phyloP scores from a whole-genome alignment of 2,329 filamentous ascomycete genomes.

The Penicillium sp. region DNA sequence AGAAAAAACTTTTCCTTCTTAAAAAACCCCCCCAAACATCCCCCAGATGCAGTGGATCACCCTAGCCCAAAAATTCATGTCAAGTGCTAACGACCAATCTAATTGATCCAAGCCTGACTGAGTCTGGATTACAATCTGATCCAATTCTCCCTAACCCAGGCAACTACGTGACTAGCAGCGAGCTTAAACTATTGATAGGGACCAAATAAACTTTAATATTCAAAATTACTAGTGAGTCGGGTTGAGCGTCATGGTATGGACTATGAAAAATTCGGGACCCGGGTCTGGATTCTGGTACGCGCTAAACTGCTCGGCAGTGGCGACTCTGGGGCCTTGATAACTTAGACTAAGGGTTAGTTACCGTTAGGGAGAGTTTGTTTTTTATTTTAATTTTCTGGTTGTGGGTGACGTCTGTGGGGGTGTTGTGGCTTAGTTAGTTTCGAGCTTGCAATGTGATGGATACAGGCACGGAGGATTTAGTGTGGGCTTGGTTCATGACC shows the following conservation, averaged over 20 bases:
- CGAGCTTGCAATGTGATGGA: too few relatives aligned
- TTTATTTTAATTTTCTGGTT: too few relatives aligned
- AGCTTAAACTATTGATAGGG: neutral
- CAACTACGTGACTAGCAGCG: neutral
- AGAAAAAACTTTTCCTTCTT: neutral
- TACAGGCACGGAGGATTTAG: too few relatives aligned
- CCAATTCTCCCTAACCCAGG: neutral
- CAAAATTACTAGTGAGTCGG: neutral
- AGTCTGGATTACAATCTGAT: too few relatives aligned
- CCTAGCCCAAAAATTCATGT: neutral
- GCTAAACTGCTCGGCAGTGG: neutral
- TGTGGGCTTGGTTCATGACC: too few relatives aligned
- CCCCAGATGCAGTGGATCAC: neutral
- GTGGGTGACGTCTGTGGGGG: too few relatives aligned
- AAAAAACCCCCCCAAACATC: too few relatives aligned
- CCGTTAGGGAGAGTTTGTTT: too few relatives aligned
- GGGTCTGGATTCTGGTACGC: neutral
- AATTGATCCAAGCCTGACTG: neutral
- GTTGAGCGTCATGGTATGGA: neutral
- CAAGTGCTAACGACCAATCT: neutral
- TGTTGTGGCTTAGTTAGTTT: too few relatives aligned
- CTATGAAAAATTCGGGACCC: neutral
- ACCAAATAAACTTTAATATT: neutral
- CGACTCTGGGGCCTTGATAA: neutral
- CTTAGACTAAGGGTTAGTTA: too few relatives aligned